Percentiles rank a stretch among this genome's conserved stretches.
Evolutionary conservation across 75 land plant genomes (phyloP).

Genomic region (Isoetes taiwanensis): DNA sequence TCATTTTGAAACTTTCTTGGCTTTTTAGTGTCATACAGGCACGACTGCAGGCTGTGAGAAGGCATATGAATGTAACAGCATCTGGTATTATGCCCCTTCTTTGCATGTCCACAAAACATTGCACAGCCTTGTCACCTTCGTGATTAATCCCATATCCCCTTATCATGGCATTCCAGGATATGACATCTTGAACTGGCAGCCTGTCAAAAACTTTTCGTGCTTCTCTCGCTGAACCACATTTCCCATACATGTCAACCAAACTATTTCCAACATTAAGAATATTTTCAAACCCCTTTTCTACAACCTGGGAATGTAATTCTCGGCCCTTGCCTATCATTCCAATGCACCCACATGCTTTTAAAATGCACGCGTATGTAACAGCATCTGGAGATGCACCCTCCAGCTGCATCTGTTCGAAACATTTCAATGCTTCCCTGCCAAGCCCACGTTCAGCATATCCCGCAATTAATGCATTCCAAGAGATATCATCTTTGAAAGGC

Average conservation of each 20-base stretch:
- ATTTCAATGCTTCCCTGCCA: slow-evolving; percentile 25
- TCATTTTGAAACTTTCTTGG: too few relatives aligned
- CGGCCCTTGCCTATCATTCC: slow-evolving; percentile 42
- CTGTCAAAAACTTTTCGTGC: slow-evolving; percentile 5
- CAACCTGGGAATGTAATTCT: slow-evolving; percentile 44
- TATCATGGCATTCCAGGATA: slow-evolving; percentile 6
- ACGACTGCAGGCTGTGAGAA: background rate
- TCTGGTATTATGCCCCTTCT: background rate
- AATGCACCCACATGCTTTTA: slow-evolving; percentile 33
- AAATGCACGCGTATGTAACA: slow-evolving; percentile 36
- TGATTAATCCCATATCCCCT: slow-evolving; percentile 7
- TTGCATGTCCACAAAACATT: slow-evolving; percentile 6
- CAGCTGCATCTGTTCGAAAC: slow-evolving; percentile 41
- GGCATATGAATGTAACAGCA: too few relatives aligned
- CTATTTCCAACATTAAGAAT: background rate
- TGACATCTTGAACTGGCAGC: background rate
- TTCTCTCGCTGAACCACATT: background rate
- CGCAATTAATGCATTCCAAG: slow-evolving; percentile 11
- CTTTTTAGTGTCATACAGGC: too few relatives aligned
- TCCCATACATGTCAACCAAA: slow-evolving; percentile 11
- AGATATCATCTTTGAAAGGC: too few relatives aligned
- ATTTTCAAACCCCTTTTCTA: background rate
- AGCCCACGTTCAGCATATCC: background rate
- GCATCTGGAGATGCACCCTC: slow-evolving; percentile 36
- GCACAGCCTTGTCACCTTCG: background rate